Evolutionary conservation across 352 stramenopile genomes (phyloP).

Genomic region (Phytophthora ramorum): DNA sequence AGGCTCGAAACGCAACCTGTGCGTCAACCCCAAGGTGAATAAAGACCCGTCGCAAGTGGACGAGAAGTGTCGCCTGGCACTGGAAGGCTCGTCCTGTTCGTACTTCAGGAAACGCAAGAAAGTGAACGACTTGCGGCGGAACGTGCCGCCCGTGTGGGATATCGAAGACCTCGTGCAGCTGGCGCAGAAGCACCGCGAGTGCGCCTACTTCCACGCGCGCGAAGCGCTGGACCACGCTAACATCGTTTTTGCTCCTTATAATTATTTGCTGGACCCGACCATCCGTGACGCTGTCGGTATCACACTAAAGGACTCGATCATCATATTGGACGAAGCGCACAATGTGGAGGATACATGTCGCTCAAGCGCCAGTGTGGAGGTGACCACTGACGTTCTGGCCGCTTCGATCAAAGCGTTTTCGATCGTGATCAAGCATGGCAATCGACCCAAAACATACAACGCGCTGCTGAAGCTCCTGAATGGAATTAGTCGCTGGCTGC

Average conservation of each 20-base stretch:
- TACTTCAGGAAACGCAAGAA: slow-evolving; percentile 47
- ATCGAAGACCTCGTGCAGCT: slow-evolving; percentile 84
- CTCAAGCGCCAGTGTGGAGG: slow-evolving; percentile 76
- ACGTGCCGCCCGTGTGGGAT: slow-evolving; percentile 79
- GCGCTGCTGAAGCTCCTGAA: slow-evolving; percentile 71
- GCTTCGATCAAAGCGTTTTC: slow-evolving; percentile 70
- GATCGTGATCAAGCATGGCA: slow-evolving; percentile 69
- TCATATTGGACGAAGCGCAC: slow-evolving; percentile 88
- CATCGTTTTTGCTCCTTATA: slow-evolving; percentile 91
- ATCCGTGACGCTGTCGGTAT: slow-evolving; percentile 79
- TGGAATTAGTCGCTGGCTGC: slow-evolving; percentile 66
- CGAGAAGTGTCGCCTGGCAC: slow-evolving; percentile 70
- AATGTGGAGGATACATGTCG: slow-evolving; percentile 90
- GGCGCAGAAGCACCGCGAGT: slow-evolving; percentile 80
- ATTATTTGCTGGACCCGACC: slow-evolving; percentile 83
- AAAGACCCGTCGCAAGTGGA: slow-evolving; percentile 61
- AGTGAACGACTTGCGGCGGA: slow-evolving; percentile 45
- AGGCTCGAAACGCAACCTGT: slow-evolving; percentile 83
- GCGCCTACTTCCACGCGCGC: slow-evolving; percentile 77
- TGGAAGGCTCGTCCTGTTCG: slow-evolving; percentile 38
- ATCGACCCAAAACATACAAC: slow-evolving; percentile 60
- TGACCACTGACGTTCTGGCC: slow-evolving; percentile 58
- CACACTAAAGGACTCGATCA: slow-evolving; percentile 74
- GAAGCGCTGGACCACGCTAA: slow-evolving; percentile 63
- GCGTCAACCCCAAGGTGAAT: slow-evolving; percentile 82